Percentiles rank a stretch among this genome's conserved stretches.
Evolutionary conservation across 2,329 filamentous ascomycete genomes (phyloP).

Genomic region (Pyrenophora tritici-repentis): DNA sequence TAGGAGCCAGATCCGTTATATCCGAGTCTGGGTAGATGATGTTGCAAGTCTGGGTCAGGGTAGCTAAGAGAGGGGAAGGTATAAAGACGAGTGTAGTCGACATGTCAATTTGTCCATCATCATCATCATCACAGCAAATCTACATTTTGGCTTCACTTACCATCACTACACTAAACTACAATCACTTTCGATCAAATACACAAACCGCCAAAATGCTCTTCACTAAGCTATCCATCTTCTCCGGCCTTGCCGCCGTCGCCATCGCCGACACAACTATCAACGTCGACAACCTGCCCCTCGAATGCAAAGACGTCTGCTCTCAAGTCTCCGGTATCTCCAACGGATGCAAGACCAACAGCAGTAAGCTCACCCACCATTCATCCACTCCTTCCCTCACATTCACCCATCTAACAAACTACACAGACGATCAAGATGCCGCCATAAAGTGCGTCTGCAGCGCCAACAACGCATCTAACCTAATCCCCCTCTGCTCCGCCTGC

Average conservation of each 20-base stretch:
- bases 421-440: conserved; percentile 27
- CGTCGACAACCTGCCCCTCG: conserved; percentile 35
- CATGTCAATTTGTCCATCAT: neutral
- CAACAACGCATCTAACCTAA: conserved; percentile 25
- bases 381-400: no score
- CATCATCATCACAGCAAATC: neutral
- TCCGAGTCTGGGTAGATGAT: no score
- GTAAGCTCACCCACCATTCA: conserved; percentile 3
- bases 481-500: conserved; percentile 41
- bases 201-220: conserved; percentile 26
- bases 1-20: neutral
- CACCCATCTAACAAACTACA: neutral
- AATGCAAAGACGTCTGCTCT: conserved; percentile 37
- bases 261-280: conserved; percentile 30
- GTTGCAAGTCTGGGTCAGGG: no score
- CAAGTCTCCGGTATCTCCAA: conserved; percentile 28
- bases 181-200: neutral
- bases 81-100: conserved; percentile 3
- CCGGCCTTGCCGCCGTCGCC: conserved; percentile 26
- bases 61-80: no score
- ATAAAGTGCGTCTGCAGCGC: conserved; percentile 39
- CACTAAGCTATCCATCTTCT: conserved; percentile 31
- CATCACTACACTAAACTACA: neutral
- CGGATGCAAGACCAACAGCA: conserved; percentile 31
- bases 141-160: no score